Percentiles rank a stretch among this genome's conserved stretches.
Conservation (phyloP, 495 filamentous ascomycete species). For the Lasiosphaeria hispida region DNA sequence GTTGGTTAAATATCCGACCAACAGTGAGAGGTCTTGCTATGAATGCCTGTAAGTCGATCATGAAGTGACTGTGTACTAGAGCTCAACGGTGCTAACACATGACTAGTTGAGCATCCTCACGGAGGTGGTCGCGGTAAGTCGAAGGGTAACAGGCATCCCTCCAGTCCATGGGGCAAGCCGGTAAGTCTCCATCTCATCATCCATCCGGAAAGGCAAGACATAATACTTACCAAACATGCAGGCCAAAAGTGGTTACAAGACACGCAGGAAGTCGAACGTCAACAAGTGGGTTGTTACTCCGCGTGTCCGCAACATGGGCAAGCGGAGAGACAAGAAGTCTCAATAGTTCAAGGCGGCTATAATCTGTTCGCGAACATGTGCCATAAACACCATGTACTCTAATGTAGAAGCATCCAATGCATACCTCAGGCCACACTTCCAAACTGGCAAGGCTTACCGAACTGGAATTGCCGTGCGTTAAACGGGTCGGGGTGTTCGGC, state of each 20-base stretch:
- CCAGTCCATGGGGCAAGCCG: conserved; percentile 93
- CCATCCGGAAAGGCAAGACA: conserved; percentile 3
- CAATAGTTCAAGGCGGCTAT: conserved; percentile 20
- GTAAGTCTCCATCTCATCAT: conserved; percentile 53
- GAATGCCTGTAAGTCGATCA: conserved; percentile 70
- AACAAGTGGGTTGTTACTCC: conserved; percentile 79
- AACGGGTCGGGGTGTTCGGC: too few relatives aligned
- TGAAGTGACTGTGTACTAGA: not conserved
- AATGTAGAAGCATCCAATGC: conserved; percentile 20
- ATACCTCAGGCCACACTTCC: not conserved
- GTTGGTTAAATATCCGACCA: conserved; percentile 90
- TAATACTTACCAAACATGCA: conserved; percentile 41
- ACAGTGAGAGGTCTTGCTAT: conserved; percentile 96
- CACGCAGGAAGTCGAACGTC: conserved; percentile 67
- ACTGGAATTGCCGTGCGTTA: too few relatives aligned
- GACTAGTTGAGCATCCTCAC: conserved; percentile 82
- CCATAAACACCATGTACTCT: conserved; percentile 31
- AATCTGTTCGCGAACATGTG: conserved; percentile 7
- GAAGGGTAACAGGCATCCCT: conserved; percentile 92
- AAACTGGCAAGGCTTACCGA: too few relatives aligned
- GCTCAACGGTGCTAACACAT: conserved; percentile 28
- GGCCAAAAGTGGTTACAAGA: conserved; percentile 98
- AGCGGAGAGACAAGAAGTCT: conserved; percentile 54
- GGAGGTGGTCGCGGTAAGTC: conserved; percentile 98
- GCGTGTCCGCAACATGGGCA: conserved; percentile 74